phyloP scores from a whole-genome alignment of 129 eudicot species.

The Helianthus tuberosus region DNA sequence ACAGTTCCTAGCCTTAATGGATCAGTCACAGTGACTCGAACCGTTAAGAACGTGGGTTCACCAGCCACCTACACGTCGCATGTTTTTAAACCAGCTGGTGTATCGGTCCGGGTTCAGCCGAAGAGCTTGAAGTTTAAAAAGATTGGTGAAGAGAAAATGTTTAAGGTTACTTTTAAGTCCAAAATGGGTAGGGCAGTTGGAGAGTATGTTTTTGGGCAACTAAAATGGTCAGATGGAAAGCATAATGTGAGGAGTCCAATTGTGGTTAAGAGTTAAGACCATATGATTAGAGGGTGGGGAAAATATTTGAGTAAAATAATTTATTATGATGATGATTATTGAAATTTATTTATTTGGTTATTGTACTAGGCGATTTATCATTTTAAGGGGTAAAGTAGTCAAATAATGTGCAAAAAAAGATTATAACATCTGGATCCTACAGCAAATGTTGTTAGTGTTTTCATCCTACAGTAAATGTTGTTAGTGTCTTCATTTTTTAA shows the following conservation, averaged over 20 bases:
- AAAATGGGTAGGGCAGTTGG: conserved; percentile 12
- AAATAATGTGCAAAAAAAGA: neutral
- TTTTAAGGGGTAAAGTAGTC: neutral
- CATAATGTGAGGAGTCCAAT: conserved; percentile 85
- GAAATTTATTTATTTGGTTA: conserved; percentile 26
- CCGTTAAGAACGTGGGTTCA: conserved; percentile 69
- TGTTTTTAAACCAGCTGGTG: conserved; percentile 49
- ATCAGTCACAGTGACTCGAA: conserved; percentile 64
- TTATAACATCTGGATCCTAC: too few species aligned
- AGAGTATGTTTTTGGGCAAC: conserved; percentile 72
- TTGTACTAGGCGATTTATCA: neutral
- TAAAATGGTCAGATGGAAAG: conserved; percentile 79
- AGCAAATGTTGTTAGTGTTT: too few species aligned
- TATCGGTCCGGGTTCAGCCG: conserved; percentile 44
- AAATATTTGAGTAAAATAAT: conserved; percentile 28
- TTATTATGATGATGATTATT: conserved; percentile 15
- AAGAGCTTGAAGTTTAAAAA: conserved; percentile 44
- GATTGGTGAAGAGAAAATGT: conserved; percentile 66
- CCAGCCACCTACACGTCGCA: conserved; percentile 56
- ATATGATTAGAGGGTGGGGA: conserved; percentile 37
- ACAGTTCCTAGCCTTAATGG: conserved; percentile 68
- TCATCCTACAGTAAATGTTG: too few species aligned
- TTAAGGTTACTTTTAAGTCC: conserved; percentile 46
- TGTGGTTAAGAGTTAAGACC: conserved; percentile 66
- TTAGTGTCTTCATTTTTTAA: too few species aligned